A percentile compares a stretch with the other conserved stretches of the same genome.
Evolutionary conservation across 139 green algal genomes (phyloP).

Genomic region (Chlorella sp.): DNA sequence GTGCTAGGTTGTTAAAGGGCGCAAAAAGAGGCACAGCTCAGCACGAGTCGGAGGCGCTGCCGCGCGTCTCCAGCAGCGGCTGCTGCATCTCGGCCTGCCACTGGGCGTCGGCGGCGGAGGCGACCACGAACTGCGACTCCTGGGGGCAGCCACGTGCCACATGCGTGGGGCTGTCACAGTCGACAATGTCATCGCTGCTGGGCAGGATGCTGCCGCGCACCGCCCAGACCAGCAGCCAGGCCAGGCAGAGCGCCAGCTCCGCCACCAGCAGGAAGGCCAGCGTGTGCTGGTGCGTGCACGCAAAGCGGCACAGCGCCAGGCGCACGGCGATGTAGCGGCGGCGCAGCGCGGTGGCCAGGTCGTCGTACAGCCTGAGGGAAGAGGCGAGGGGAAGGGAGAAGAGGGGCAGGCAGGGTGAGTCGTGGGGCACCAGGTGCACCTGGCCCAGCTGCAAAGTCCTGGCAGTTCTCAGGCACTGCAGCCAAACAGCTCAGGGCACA

Average conservation of each 20-base stretch:
- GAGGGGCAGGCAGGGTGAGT: neutral
- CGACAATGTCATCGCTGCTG: neutral
- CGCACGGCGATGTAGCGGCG: constrained; percentile 1
- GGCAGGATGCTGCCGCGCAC: neutral
- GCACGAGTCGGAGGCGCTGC: neutral
- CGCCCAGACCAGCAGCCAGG: constrained; percentile 24
- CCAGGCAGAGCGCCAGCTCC: constrained; percentile 8
- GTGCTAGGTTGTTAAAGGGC: neutral
- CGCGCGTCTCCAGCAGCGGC: constrained; percentile 15
- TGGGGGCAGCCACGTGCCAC: neutral
- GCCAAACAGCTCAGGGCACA: too few relatives aligned
- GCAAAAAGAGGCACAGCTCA: neutral
- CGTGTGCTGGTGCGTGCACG: constrained; percentile 21
- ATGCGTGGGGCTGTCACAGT: neutral
- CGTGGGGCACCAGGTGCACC: too few relatives aligned
- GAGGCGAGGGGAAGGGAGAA: neutral
- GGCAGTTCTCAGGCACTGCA: too few relatives aligned
- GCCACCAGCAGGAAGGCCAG: constrained; percentile 16
- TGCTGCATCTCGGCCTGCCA: constrained; percentile 27
- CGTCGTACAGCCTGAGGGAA: neutral
- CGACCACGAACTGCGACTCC: constrained; percentile 19
- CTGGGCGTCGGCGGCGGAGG: constrained; percentile 12
- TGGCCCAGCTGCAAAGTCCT: too few relatives aligned
- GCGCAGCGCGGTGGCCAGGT: neutral
- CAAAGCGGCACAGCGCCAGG: constrained; percentile 32